phyloP scores from a whole-genome alignment of 2,329 filamentous ascomycete genomes.

The Fusarium annulatum region DNA sequence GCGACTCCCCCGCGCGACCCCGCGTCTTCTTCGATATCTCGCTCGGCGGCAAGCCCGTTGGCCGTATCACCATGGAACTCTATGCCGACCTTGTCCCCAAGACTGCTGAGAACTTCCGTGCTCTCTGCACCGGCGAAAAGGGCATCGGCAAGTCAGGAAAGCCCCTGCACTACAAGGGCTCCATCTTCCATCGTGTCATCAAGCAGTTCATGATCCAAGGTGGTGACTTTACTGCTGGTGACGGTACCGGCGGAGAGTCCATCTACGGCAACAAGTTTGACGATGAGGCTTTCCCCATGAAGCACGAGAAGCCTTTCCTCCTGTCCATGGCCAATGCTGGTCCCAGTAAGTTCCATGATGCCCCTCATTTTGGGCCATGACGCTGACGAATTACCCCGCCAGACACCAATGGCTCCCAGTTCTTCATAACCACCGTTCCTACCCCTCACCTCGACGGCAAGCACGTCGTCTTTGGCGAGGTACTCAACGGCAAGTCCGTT shows the following conservation, averaged over 20 bases:
- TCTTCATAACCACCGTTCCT: conserved; percentile 96
- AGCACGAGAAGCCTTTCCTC: conserved; percentile 93
- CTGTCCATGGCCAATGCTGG: conserved; percentile 99
- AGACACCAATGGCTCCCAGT: conserved; percentile 97
- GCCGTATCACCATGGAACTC: conserved; percentile 89
- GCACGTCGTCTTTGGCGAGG: conserved; percentile 97
- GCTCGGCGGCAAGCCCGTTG: conserved; percentile 78
- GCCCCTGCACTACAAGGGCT: conserved; percentile 92
- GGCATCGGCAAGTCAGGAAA: conserved; percentile 83
- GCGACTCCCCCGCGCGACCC: conserved; percentile 66
- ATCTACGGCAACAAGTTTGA: conserved; percentile 98
- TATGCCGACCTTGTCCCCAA: conserved; percentile 84
- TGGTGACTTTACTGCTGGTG: conserved; percentile 94
- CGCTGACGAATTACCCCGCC: conserved; percentile 27
- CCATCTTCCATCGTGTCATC: conserved; percentile 94
- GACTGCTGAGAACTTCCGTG: conserved; percentile 96
- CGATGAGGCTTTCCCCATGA: conserved; percentile 93
- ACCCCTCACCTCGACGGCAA: conserved; percentile 96
- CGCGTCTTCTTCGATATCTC: conserved; percentile 95
- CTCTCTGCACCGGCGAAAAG: conserved; percentile 95
- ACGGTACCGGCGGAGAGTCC: conserved; percentile 95
- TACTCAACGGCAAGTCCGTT: conserved; percentile 90
- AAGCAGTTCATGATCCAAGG: conserved; percentile 97
- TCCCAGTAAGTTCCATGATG: conserved; percentile 68
- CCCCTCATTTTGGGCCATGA: background rate